Conservation (phyloP, 495 filamentous ascomycete genomes). For the Emericellopsis terricola region DNA sequence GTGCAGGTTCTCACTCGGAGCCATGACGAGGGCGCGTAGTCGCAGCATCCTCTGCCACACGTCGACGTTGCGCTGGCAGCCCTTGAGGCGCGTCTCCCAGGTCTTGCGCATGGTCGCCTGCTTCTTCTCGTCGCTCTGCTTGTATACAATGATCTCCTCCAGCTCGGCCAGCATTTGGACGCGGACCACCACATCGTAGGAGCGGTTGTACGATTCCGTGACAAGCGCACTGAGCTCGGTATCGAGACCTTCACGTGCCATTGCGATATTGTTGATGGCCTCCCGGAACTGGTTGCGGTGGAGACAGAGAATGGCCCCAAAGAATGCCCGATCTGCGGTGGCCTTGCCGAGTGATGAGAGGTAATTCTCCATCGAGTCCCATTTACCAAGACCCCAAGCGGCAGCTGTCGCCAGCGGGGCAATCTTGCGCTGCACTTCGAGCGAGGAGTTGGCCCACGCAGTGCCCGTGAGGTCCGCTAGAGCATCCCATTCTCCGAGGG, state of each 20-base stretch:
- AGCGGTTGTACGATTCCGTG: constrained; percentile 89
- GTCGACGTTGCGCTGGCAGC: constrained; percentile 92
- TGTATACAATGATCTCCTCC: constrained; percentile 95
- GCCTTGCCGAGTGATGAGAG: constrained; percentile 82
- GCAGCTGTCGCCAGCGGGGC: constrained; percentile 87
- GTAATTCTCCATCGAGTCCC: constrained; percentile 96
- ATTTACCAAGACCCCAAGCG: constrained; percentile 93
- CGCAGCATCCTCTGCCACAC: constrained; percentile 98
- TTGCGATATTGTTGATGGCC: constrained; percentile 67
- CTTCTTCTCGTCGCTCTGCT: constrained; percentile 77
- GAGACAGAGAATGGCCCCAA: constrained; percentile 82
- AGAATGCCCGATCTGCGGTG: constrained; percentile 90
- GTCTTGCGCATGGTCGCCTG: constrained; percentile 80
- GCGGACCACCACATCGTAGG: constrained; percentile 87
- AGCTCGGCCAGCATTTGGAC: constrained; percentile 98
- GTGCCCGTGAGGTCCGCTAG: constrained; percentile 75
- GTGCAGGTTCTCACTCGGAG: constrained; percentile 79
- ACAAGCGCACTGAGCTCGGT: constrained; percentile 88
- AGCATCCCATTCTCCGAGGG: constrained; percentile 91
- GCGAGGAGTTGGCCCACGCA: constrained; percentile 73
- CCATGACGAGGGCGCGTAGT: constrained; percentile 78
- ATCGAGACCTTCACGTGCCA: constrained; percentile 82
- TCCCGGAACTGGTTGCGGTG: constrained; percentile 91
- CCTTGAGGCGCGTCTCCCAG: constrained; percentile 87
- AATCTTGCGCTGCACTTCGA: constrained; percentile 71